Conservation (phyloP, 495 filamentous ascomycete genomes). For the Daldinia vernicosa region DNA sequence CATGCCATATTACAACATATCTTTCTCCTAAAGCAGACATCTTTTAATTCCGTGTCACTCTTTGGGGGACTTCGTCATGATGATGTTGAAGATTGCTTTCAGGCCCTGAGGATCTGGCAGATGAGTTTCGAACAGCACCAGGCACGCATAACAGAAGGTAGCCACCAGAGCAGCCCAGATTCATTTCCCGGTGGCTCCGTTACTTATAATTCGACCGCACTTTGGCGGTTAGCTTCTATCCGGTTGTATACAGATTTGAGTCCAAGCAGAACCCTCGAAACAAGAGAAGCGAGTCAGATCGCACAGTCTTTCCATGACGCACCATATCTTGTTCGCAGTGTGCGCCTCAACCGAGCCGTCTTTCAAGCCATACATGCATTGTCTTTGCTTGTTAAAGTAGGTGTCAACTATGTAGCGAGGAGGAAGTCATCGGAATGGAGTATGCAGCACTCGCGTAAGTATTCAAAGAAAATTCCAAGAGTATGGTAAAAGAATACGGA, state of each 20-base stretch:
- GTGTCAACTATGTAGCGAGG: slow-evolving; percentile 73
- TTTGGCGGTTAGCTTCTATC: slow-evolving; percentile 72
- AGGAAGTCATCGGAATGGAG: slow-evolving; percentile 76
- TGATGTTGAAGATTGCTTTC: slow-evolving; percentile 65
- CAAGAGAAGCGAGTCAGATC: slow-evolving; percentile 67
- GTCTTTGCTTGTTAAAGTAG: slow-evolving; percentile 71
- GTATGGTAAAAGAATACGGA: not conserved
- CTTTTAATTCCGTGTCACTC: slow-evolving; percentile 53
- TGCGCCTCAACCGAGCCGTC: slow-evolving; percentile 66
- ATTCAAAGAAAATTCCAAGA: not conserved
- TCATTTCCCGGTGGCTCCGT: slow-evolving; percentile 66
- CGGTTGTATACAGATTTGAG: slow-evolving; percentile 72
- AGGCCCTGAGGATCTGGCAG: slow-evolving; percentile 70
- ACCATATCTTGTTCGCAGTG: slow-evolving; percentile 65
- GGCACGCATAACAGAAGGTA: slow-evolving; percentile 50
- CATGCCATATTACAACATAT: slow-evolving; percentile 76
- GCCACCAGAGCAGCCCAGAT: slow-evolving; percentile 47
- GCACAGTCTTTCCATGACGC: slow-evolving; percentile 66
- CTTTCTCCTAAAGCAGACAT: slow-evolving; percentile 70
- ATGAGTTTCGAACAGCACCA: slow-evolving; percentile 67
- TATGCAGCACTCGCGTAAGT: slow-evolving; percentile 70
- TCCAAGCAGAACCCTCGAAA: slow-evolving; percentile 68
- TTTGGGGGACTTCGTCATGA: slow-evolving; percentile 61
- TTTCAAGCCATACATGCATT: slow-evolving; percentile 75
- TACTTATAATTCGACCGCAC: slow-evolving; percentile 72